Conservation (phyloP, 2,329 filamentous ascomycete species). For the Neonectria faginata region DNA sequence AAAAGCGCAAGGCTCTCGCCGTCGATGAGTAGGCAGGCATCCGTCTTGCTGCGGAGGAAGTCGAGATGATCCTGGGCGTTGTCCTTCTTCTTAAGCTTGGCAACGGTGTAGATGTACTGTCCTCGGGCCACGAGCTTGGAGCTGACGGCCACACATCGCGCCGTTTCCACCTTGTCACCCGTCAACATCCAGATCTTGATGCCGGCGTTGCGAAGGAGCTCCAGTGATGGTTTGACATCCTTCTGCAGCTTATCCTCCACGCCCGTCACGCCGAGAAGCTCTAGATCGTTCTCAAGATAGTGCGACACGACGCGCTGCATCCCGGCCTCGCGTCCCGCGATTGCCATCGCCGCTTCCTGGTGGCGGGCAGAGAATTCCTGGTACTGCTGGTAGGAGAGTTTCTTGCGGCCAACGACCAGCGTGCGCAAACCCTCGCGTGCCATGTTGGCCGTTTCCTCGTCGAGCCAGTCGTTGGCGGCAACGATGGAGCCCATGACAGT, state of each 20-base stretch:
- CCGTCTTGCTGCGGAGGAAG: conserved; percentile 87
- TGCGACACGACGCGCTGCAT: conserved; percentile 85
- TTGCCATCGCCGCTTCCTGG: conserved; percentile 81
- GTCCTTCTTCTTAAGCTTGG: conserved; percentile 85
- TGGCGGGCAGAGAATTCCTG: conserved; percentile 81
- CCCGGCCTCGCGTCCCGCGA: conserved; percentile 82
- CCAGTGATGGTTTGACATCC: conserved; percentile 94
- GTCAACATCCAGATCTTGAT: conserved; percentile 99
- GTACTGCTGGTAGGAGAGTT: conserved; percentile 82
- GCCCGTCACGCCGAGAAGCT: conserved; percentile 95
- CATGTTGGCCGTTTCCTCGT: conserved; percentile 99
- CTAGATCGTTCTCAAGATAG: conserved; percentile 87
- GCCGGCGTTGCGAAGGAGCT: conserved; percentile 93
- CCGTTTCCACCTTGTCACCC: conserved; percentile 98
- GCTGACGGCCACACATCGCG: conserved; percentile 93
- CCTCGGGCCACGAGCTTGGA: conserved; percentile 93
- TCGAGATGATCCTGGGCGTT: conserved; percentile 89
- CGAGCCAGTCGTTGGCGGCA: conserved; percentile 96
- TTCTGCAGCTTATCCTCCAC: conserved; percentile 97
- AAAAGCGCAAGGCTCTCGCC: conserved; percentile 90
- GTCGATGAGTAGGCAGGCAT: conserved; percentile 90
- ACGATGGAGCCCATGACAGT: conserved; percentile 98
- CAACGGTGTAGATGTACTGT: conserved; percentile 95
- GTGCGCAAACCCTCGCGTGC: conserved; percentile 95
- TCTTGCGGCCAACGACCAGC: conserved; percentile 93